Conservation (phyloP, 2,329 filamentous ascomycete genomes). For the Leptographium flavum region DNA sequence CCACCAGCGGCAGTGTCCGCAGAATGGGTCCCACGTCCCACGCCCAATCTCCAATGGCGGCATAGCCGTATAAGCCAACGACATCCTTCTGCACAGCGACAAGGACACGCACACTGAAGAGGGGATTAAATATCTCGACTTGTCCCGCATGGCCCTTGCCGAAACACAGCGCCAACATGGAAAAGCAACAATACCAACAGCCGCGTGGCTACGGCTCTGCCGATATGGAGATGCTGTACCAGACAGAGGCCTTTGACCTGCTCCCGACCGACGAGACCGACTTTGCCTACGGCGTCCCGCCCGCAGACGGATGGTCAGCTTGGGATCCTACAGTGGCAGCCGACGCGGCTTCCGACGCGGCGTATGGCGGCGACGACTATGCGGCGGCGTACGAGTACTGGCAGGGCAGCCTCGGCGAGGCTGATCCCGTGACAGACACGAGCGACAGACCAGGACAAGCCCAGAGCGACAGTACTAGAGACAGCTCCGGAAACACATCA, state of each 20-base stretch:
- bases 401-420: no score
- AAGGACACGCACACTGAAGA: no score
- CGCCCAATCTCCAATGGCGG: no score
- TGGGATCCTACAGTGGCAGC: background rate
- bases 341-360: no score
- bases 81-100: no score
- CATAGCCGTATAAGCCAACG: no score
- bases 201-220: background rate
- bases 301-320: background rate
- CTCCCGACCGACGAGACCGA: background rate
- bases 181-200: background rate
- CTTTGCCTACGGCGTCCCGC: background rate
- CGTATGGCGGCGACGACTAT: background rate
- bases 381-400: background rate
- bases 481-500: background rate
- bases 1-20: no score
- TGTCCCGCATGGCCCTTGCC: no score
- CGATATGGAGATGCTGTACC: background rate
- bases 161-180: background rate
- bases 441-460: background rate
- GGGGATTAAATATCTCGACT: no score
- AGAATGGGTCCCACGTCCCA: no score
- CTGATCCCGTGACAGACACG: no score
- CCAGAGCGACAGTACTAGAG: background rate
- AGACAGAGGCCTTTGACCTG: background rate